Conservation (phyloP, 2,329 filamentous ascomycete species). For the Talaromyces verruculosus region DNA sequence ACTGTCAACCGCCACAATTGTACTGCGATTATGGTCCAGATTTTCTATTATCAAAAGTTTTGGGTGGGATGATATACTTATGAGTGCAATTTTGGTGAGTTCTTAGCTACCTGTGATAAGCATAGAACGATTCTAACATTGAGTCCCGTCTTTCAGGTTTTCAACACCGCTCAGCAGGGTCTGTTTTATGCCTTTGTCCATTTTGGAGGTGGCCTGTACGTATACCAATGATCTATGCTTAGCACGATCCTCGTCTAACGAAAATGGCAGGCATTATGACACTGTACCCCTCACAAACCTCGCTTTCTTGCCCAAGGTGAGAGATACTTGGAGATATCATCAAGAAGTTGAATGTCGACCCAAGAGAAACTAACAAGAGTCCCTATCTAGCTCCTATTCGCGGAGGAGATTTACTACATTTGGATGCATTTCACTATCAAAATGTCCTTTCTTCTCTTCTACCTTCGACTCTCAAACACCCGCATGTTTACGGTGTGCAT, state of each 20-base stretch:
- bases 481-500: background rate
- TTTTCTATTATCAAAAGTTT: background rate
- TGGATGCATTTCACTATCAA: slow-evolving; percentile 12
- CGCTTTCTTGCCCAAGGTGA: background rate
- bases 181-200: background rate
- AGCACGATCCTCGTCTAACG: background rate
- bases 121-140: background rate
- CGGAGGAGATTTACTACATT: slow-evolving; percentile 2
- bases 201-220: background rate
- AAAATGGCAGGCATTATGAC: background rate
- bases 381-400: background rate
- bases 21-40: background rate
- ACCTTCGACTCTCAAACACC: slow-evolving; percentile 6
- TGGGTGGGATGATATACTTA: background rate
- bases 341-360: background rate
- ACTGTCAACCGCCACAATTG: background rate
- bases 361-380: background rate
- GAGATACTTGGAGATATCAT: background rate
- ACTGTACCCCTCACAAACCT: background rate
- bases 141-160: background rate
- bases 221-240: background rate
- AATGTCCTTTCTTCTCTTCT: slow-evolving; percentile 11
- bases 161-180: background rate
- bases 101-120: background rate
- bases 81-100: background rate